These are phyloP conservation scores for Claviceps quebecensis DNA, from an alignment of 2,329 filamentous ascomycete genomes.

Conservation along the genomic window DNA sequence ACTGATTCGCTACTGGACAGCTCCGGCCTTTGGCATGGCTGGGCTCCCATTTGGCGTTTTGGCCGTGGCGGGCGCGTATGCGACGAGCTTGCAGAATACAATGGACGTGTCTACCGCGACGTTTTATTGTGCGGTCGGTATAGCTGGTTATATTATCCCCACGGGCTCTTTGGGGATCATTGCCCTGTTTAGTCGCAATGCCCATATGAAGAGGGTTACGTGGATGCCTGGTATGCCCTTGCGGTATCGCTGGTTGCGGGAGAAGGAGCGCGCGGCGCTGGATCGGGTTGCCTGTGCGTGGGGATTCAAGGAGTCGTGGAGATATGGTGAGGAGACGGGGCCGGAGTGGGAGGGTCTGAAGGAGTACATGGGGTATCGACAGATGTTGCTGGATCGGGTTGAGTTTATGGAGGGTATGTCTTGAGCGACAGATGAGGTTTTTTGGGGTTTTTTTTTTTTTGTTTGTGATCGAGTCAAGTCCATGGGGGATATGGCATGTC, in stretches of 20 bases:
- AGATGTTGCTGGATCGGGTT: conserved; percentile 81
- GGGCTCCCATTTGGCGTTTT: conserved; percentile 57
- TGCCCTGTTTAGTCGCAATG: conserved; percentile 74
- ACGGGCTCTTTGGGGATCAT: conserved; percentile 72
- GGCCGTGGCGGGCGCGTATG: conserved; percentile 43
- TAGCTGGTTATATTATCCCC: conserved; percentile 70
- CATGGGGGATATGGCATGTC: no score
- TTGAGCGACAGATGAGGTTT: conserved; percentile 6
- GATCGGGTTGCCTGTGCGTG: conserved; percentile 79
- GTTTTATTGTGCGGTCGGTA: conserved; percentile 63
- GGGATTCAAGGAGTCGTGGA: conserved; percentile 73
- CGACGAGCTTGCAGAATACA: conserved; percentile 39
- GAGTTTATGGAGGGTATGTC: conserved; percentile 87
- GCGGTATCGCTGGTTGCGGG: conserved; percentile 69
- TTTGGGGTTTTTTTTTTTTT: no score
- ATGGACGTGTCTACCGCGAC: conserved; percentile 67
- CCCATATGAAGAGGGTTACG: conserved; percentile 87
- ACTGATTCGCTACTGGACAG: conserved; percentile 46
- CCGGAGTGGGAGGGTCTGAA: conserved; percentile 76
- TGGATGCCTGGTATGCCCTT: conserved; percentile 77
- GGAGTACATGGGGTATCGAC: conserved; percentile 68
- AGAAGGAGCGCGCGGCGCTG: conserved; percentile 77
- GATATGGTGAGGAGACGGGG: conserved; percentile 80
- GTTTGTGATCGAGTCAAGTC: no score
- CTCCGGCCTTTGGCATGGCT: conserved; percentile 42